Evolutionary conservation across 371 early-diverging fungal species (phyloP), one percentile per base, ranked within the genome.

Genomic region (Mucor piriformis): DNA sequence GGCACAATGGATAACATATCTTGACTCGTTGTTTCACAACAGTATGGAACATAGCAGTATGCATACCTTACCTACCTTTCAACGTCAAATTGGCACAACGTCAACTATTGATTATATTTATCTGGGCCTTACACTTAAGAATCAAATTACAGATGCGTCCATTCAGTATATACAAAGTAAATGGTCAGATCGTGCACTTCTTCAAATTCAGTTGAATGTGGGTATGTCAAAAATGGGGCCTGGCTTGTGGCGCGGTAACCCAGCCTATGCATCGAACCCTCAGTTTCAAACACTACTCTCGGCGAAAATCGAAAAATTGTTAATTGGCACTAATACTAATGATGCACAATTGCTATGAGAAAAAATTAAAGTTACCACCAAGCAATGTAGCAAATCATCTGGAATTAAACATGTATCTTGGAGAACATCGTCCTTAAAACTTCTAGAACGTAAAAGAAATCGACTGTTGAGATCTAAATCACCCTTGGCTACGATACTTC

Each of bases 111-210:
- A 54, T 11, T 54, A 40, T 29, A 29, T 54, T 2, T 43, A 35
- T 37, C 12, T 34, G 1, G 51, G 37, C 0, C 23, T 13, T 2
- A 3, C 18, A n/a, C 35, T 51, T 1, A 33, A 35, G 24, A 42
- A 37, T 21, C n/a, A 2, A 1, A 3, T 51, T 12, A 51, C 16
- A 4, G 38, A 35, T 23, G n/a, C 24, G 0, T 40, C 32, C 8
- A 24, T 54, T n/a, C 24, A 42, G 3, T 54, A 18, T 18, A 47
- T 57, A 16, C 13, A 32, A 6, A 1, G 8, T 0, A 12, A 32
- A 15, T 59, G 59, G 52, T 51, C 59, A 2, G 59, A 59, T 35
- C 59, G 51, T 46, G 59, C 52, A 10, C 12, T 52, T 5, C 15
- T 59, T 1, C 25, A 29, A 18, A 12, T 54, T n/a, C 13, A 21